Evolutionary conservation across 2,329 filamentous ascomycete genomes (phyloP), one percentile per base, ranked within the genome.

Genomic region (Ophiostoma quercus): DNA sequence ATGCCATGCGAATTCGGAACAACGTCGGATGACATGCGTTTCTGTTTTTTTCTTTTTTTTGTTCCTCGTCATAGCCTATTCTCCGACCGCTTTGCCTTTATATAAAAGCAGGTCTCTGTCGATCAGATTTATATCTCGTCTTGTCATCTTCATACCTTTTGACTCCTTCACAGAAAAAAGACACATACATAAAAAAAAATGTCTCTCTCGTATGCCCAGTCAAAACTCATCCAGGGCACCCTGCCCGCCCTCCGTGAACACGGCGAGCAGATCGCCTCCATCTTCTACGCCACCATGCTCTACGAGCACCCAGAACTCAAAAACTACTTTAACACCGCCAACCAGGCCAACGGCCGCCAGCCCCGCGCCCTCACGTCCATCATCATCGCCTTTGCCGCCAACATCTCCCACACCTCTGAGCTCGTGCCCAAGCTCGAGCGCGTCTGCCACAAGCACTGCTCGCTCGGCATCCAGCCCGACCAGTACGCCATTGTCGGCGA

Each of bases 271-370:
- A 91, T 93, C 77, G 89, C 90, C 6, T 83, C 83, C n/a, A 83
- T 85, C 73, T 92, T 94, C 81, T 93, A 94, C 82, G 82, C 82
- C 72, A 88, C 86, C 76, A 86, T 93, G 82, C 81, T 93, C 32
- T 76, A 77, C 12, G 86, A 87, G 54, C 83, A 92, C 71, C 90
- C 90, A 0, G 84, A 87, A 63, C 84, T 93, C 41, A 85, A 88
- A 74, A 84, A 88, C 77, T 82, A 90, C 78, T 92, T 93, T 84
- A 92, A 92, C 79, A 82, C 80, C 37, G 84, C 87, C 51, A 87
- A 90, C 76, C 88, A 90, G 78, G 80, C 81, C 72, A 89, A 85
- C 57, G 84, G 86, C 43, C 83, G 86, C 71, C 88, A 91, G 74
- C 82, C 87, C 2, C 81, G 81, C 22, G 88, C 88, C 3, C 80